A percentile compares a stretch with the other conserved stretches of the same genome.
These are phyloP conservation scores for Saposhnikovia divaricata DNA, from an alignment of 129 eudicot species.

Conservation along the genomic window DNA sequence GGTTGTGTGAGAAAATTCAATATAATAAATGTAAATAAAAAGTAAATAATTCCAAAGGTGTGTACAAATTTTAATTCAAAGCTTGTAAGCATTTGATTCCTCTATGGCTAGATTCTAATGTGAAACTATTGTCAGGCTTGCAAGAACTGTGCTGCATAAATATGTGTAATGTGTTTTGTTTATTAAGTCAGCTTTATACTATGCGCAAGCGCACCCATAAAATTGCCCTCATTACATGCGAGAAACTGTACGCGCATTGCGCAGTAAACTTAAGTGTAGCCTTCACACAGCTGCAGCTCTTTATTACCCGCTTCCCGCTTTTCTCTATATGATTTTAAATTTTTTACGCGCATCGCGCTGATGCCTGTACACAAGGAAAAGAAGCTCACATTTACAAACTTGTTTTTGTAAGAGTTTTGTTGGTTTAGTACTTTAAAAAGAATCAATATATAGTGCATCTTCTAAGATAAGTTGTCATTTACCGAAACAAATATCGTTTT, in stretches of 20 bases:
- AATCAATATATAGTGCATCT: background rate
- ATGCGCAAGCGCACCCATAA: background rate
- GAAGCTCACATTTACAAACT: too few relatives aligned
- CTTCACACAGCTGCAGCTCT: background rate
- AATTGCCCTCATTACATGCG: background rate
- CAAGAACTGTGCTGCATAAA: background rate
- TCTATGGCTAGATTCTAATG: background rate
- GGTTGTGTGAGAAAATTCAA: background rate
- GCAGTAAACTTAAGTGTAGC: background rate
- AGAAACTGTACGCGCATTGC: background rate
- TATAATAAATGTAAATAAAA: too few relatives aligned
- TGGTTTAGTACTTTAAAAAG: background rate
- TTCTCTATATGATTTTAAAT: too few relatives aligned
- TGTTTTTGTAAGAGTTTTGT: background rate
- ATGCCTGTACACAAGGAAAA: too few relatives aligned
- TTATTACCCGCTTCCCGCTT: background rate
- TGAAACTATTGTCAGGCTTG: background rate
- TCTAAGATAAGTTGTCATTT: background rate
- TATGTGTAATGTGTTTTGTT: background rate
- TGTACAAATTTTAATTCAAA: background rate
- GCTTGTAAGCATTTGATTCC: background rate
- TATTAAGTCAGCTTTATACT: too few relatives aligned
- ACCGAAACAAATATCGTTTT: too few relatives aligned
- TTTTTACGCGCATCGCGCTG: background rate
- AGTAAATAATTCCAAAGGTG: background rate